Base-by-base conservation (phyloP, 2,329 filamentous ascomycete species). In the Tolypocladium ophioglossoides region DNA sequence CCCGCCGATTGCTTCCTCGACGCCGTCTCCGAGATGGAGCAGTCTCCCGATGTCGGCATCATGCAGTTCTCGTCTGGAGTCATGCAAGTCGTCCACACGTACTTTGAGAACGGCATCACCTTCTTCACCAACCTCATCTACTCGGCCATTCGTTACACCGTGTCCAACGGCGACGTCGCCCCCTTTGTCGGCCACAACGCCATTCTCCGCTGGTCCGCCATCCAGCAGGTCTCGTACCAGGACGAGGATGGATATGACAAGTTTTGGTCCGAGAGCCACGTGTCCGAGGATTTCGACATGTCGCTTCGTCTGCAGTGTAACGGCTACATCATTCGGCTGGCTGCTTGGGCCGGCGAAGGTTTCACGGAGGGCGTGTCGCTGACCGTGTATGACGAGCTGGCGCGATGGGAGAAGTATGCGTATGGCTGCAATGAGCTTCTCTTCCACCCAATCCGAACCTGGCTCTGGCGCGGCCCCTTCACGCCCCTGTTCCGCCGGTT, bases 371-470 rank as follows among this genome's bases (percentile, higher is more conserved):
- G 89, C 59, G 88, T 92, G 53, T 91, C 88, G 1, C 74, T 92
- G 54, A 92, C 88, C 0, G 87, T 92, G 11, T 91, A 92, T 65
- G 88, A 92, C 69, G 89, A 92, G 69, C 76, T 92, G 56, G 85
- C 87, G 2, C 85, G 88, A 55, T 92, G 89, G 88, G 88, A 92
- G 66, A 92, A 92, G 70, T 91, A 91, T 66, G 89, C 88, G 3
- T 91, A 90, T 63, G 87, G 88, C 39, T 91, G 89, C 71, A 89
- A 87, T 67, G 88, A 91, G 72, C 76, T 92, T 55, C 77, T 92
- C 55, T 92, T 94, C 74, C 80, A 92, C 65, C 89, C 88, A 3
- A 74, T 92, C 56, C 79, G 80, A 56, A 83, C 82, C 61, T 92
- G 89, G 89, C 68, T 83, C 47, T 83, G 78, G 66, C 80, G 78